phyloP scores from a whole-genome alignment of 805 yeast genomes.

The Ogataea trehaloabstinens region DNA sequence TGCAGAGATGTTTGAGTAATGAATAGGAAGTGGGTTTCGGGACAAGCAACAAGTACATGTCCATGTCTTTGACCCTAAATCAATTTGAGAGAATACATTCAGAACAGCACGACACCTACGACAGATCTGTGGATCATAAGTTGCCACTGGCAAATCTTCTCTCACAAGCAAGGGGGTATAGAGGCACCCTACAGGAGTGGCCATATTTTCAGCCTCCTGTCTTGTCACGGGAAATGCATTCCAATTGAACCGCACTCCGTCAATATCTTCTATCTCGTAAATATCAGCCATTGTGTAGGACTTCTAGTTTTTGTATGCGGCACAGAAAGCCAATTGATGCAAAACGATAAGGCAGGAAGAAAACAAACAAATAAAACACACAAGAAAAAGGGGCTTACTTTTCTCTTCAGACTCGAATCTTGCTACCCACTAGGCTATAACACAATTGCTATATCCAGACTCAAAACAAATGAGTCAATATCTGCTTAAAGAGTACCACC shows the following conservation, averaged over 20 bases:
- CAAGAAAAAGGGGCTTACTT: too few species aligned
- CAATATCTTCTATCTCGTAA: slow-evolving; percentile 58
- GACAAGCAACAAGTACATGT: slow-evolving; percentile 78
- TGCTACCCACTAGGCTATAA: too few species aligned
- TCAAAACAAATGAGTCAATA: too few species aligned
- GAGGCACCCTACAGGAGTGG: slow-evolving; percentile 90
- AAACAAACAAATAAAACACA: too few species aligned
- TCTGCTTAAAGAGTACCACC: too few species aligned
- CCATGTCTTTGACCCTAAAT: slow-evolving; percentile 75
- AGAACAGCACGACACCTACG: slow-evolving; percentile 81
- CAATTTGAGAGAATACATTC: slow-evolving; percentile 84
- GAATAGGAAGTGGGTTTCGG: slow-evolving; percentile 79
- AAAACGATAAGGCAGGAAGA: too few species aligned
- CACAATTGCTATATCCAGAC: too few species aligned
- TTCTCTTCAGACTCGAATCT: too few species aligned
- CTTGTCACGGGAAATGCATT: slow-evolving; percentile 86
- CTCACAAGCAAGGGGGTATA: slow-evolving; percentile 90
- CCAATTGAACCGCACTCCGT: slow-evolving; percentile 76
- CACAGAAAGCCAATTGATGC: slow-evolving; percentile 3
- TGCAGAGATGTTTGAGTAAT: slow-evolving; percentile 71
- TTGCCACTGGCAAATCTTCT: slow-evolving; percentile 72
- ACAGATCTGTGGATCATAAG: slow-evolving; percentile 84
- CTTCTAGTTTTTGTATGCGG: too few species aligned
- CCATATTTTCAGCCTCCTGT: slow-evolving; percentile 85
- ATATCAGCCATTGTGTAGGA: slow-evolving; percentile 42